phyloP scores from a whole-genome alignment of 768 basidiomycete species.

The Rhizopogon vulgaris region DNA sequence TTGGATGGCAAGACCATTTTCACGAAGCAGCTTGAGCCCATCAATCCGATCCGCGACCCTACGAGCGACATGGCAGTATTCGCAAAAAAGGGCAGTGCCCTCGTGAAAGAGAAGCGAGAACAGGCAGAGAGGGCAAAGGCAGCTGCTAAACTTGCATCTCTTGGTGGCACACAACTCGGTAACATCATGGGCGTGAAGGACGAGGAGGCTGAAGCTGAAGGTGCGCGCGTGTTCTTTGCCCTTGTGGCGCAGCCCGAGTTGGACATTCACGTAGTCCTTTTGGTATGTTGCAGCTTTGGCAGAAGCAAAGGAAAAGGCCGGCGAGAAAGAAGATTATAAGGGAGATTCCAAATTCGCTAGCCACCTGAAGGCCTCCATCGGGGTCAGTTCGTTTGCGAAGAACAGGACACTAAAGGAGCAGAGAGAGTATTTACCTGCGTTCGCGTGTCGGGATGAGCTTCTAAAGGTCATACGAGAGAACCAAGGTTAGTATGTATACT shows the following conservation, averaged over 20 bases:
- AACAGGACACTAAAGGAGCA: slow-evolving; percentile 88
- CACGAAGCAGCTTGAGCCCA: slow-evolving; percentile 94
- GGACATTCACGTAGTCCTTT: slow-evolving; percentile 74
- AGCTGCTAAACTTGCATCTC: slow-evolving; percentile 87
- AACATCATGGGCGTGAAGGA: slow-evolving; percentile 98
- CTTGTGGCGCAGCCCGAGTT: slow-evolving; percentile 39
- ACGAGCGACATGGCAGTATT: slow-evolving; percentile 96
- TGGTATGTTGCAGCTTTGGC: slow-evolving; percentile 42
- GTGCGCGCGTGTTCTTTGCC: slow-evolving; percentile 40
- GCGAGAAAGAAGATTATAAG: slow-evolving; percentile 68
- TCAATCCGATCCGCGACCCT: slow-evolving; percentile 91
- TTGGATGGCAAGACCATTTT: slow-evolving; percentile 94
- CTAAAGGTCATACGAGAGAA: slow-evolving; percentile 87
- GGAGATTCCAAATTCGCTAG: slow-evolving; percentile 97
- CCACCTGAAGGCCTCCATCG: slow-evolving; percentile 76
- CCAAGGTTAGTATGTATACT: slow-evolving; percentile 57
- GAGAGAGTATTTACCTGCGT: slow-evolving; percentile 93
- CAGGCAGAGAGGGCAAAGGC: slow-evolving; percentile 95
- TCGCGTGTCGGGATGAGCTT: slow-evolving; percentile 92
- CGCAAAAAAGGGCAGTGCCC: slow-evolving; percentile 90
- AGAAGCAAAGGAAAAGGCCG: slow-evolving; percentile 41
- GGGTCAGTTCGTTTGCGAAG: slow-evolving; percentile 77
- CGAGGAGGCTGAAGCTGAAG: slow-evolving; percentile 88
- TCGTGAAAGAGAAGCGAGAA: slow-evolving; percentile 94
- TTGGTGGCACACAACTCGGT: slow-evolving; percentile 91